A percentile compares a stretch with the other conserved stretches of the same genome.
Conservation (phyloP, 2,329 filamentous ascomycete species). For the Xylariaceae sp. region DNA sequence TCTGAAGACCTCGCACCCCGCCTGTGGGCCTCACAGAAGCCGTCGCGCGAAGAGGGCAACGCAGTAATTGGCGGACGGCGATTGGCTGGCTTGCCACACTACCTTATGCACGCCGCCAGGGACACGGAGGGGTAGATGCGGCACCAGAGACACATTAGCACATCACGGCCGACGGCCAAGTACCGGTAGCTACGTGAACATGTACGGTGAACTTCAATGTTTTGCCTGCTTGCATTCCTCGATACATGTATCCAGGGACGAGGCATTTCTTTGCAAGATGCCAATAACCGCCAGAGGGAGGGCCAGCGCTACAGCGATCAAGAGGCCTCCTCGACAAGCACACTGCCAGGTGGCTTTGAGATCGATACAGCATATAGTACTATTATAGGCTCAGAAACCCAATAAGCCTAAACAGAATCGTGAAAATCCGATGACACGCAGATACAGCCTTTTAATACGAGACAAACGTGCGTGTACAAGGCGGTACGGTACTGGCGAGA, state of each 20-base stretch:
- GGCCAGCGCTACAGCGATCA: too few relatives aligned
- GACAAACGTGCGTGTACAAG: not conserved
- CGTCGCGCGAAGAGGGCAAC: not conserved
- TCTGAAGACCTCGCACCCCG: not conserved
- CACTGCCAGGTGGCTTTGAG: too few relatives aligned
- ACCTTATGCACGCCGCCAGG: slow-evolving; percentile 9
- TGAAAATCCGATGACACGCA: slow-evolving; percentile 12
- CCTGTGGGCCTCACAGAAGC: slow-evolving; percentile 5
- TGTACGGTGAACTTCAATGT: too few relatives aligned
- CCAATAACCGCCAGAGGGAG: too few relatives aligned
- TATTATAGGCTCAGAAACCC: slow-evolving; percentile 8
- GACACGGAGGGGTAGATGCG: slow-evolving; percentile 10
- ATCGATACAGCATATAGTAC: not conserved
- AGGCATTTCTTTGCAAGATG: too few relatives aligned
- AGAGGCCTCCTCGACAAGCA: too few relatives aligned
- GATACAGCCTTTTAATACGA: not conserved
- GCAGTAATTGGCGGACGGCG: slow-evolving; percentile 9
- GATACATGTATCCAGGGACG: too few relatives aligned
- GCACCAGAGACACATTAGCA: slow-evolving; percentile 1
- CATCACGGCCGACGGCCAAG: too few relatives aligned
- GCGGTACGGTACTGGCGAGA: too few relatives aligned
- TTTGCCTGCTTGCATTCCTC: too few relatives aligned
- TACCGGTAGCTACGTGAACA: too few relatives aligned
- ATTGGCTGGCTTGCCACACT: slow-evolving; percentile 9
- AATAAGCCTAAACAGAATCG: not conserved